A percentile compares a stretch with the other conserved stretches of the same genome.
Evolutionary conservation across 2,329 filamentous ascomycete species (phyloP).

Genomic region (Cladosporium velox): DNA sequence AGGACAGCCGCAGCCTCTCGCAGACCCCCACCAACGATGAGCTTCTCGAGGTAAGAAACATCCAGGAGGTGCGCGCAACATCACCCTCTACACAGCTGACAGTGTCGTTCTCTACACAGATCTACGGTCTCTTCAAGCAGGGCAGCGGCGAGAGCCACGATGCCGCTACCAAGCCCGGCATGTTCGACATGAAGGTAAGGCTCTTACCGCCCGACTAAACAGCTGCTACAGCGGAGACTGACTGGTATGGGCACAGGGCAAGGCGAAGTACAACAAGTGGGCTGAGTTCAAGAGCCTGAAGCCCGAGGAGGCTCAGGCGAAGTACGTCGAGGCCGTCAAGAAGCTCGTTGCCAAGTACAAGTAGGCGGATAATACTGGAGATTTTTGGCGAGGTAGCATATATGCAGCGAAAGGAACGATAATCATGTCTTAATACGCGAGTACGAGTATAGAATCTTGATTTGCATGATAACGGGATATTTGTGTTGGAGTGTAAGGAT

Average conservation of each 20-base stretch:
- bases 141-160: constrained; percentile 43
- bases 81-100: not conserved
- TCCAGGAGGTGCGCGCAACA: not conserved
- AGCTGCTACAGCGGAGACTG: not conserved
- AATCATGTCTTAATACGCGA: constrained; percentile 3
- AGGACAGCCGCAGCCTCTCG: constrained; percentile 68
- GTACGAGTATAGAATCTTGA: not conserved
- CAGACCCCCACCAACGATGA: constrained; percentile 65
- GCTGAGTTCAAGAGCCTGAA: constrained; percentile 67
- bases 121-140: constrained; percentile 54
- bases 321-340: constrained; percentile 74
- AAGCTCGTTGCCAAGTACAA: constrained; percentile 65
- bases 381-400: not conserved
- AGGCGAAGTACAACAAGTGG: constrained; percentile 81
- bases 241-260: constrained; percentile 41
- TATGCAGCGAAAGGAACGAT: not conserved
- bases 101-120: constrained; percentile 46
- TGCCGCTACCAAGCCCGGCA: constrained; percentile 57
- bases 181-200: constrained; percentile 69
- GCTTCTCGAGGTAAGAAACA: constrained; percentile 57
- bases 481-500: not conserved
- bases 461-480: not conserved
- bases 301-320: constrained; percentile 68
- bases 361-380: constrained; percentile 4
- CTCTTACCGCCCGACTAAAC: not conserved